Base-by-base conservation (phyloP, 371 early-diverging fungal genomes). In the Lichtheimia ramosa region DNA sequence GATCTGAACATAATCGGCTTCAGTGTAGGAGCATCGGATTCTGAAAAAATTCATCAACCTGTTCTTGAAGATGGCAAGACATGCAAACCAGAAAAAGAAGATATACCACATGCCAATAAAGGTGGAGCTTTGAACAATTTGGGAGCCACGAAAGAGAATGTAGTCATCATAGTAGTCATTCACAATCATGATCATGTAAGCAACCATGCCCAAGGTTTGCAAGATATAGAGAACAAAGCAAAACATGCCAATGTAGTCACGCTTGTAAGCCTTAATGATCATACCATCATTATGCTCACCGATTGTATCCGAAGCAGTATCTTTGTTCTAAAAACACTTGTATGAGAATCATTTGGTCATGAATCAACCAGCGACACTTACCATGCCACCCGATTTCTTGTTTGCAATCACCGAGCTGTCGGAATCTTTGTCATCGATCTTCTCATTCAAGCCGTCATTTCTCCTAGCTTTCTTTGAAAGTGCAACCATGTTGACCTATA, bases 61-160 rank as follows among this genome's bases (percentile, higher is more conserved):
- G 46, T 61, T 28, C 15, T 68, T 66, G 54, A 24, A 54, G 6
- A 80, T 66, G 51, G 85, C 71, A 48, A 89, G 59, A 12, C 63
- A 51, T 12, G 79, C 65, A 60, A 89, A 79, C 92, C 90, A 89
- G 20, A 85, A 63, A 2, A 79, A 81, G 6, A 81, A 65, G 53
- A 89, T 53, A 56, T 88, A 86, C 92, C 92, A 91, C 16, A 87
- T 74, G 25, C 85, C 74, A 54, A 85, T 81, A 58, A 89, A 89
- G 41, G 84, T 10, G 54, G 70, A 70, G 3, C 72, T 58, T 83
- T 24, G 78, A 13, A 76, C 68, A 25, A 65, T 41, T 10, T 54
- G 64, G 42, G 54, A 43, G 1, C 78, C 78, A 16, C 70, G 62
- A 53, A 77, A 77, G 7, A 63, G 50, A 2, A 43, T n/a, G 20